These are phyloP conservation scores for Lecanicillium sp. DNA, from an alignment of 2,329 filamentous ascomycete genomes.

Conservation along the genomic window DNA sequence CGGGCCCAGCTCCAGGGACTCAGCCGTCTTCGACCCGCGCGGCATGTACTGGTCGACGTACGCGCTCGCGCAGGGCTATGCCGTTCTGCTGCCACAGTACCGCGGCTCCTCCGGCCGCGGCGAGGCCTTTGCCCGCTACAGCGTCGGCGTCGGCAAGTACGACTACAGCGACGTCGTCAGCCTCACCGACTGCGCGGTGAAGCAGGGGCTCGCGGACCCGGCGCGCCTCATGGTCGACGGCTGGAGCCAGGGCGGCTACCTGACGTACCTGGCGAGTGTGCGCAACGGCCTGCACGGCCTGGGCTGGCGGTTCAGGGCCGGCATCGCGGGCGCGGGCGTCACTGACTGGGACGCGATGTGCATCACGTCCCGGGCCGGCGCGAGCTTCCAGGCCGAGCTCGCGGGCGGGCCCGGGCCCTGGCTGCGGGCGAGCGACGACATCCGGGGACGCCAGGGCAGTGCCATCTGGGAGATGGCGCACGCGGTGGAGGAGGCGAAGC, in stretches of 20 bases:
- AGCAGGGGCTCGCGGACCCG: conserved; percentile 25
- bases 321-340: conserved; percentile 31
- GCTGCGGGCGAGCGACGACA: conserved; percentile 15
- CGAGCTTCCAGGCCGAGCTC: conserved; percentile 16
- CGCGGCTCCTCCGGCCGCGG: conserved; percentile 30
- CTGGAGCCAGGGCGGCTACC: conserved; percentile 33
- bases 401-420: conserved; percentile 26
- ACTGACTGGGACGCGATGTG: conserved; percentile 30
- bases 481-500: conserved; percentile 6
- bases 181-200: conserved; percentile 28
- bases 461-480: conserved; percentile 9
- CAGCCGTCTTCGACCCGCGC: conserved; percentile 24
- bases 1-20: conserved; percentile 27
- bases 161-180: conserved; percentile 33
- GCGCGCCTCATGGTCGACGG: conserved; percentile 30
- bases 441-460: not conserved
- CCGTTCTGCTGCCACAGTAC: conserved; percentile 32
- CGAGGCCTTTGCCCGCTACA: conserved; percentile 26
- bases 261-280: conserved; percentile 30
- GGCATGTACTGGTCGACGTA: conserved; percentile 24
- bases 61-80: conserved; percentile 30
- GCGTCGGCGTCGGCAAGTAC: conserved; percentile 25
- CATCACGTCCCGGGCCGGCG: conserved; percentile 22
- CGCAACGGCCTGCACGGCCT: conserved; percentile 28
- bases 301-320: conserved; percentile 31